phyloP scores from a whole-genome alignment of 2,329 filamentous ascomycete genomes.

The Xylariaceae sp. region DNA sequence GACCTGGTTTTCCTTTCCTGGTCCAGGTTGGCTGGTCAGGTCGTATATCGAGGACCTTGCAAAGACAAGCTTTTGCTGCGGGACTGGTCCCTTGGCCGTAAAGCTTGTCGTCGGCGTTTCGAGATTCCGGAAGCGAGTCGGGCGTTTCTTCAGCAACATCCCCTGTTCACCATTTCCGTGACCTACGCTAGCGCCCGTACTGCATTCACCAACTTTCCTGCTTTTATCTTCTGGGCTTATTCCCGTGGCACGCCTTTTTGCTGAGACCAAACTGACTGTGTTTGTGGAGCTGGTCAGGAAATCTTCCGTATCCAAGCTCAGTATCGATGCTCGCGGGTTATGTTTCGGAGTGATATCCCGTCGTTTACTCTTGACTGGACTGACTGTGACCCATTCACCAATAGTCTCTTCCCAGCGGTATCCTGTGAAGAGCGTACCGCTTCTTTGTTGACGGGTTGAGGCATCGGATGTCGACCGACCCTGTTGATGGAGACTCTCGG shows the following conservation, averaged over 20 bases:
- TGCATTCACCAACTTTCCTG: constrained; percentile 7
- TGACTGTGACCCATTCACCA: constrained; percentile 50
- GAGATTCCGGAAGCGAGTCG: constrained; percentile 14
- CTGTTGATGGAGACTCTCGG: constrained; percentile 38
- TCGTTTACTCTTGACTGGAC: constrained; percentile 34
- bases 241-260: constrained; percentile 17
- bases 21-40: not conserved
- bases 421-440: constrained; percentile 26
- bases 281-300: constrained; percentile 7
- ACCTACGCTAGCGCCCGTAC: not conserved
- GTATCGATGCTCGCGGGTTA: constrained; percentile 19
- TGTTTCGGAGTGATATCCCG: constrained; percentile 19
- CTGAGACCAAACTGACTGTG: constrained; percentile 15
- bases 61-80: not conserved
- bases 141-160: constrained; percentile 20
- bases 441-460: constrained; percentile 1
- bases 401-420: constrained; percentile 53
- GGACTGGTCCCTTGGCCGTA: not conserved
- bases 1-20: constrained; percentile 19
- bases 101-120: constrained; percentile 14
- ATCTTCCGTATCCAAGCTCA: not conserved
- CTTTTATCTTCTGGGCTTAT: constrained; percentile 15
- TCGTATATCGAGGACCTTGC: not conserved
- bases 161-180: not conserved
- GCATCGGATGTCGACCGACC: constrained; percentile 1